Percentiles rank a stretch among this genome's conserved stretches.
phyloP scores from a whole-genome alignment of 106 monocot genomes.

The Allium fistulosum region DNA sequence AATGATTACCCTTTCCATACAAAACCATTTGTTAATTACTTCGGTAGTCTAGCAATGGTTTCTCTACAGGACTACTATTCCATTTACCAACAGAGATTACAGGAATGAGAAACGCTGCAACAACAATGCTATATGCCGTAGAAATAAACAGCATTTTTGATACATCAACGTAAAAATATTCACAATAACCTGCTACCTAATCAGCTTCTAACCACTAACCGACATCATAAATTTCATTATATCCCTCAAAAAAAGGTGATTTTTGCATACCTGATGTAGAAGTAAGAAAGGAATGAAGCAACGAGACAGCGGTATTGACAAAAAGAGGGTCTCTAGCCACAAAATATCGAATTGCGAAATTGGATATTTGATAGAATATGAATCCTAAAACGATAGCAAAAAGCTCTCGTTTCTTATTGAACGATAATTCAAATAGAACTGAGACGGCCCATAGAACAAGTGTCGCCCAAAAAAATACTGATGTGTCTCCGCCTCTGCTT shows the following conservation, averaged over 20 bases:
- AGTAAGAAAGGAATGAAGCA: constrained; percentile 69
- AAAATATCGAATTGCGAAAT: constrained; percentile 30
- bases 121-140: too few species aligned
- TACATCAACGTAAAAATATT: background rate
- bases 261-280: constrained; percentile 52
- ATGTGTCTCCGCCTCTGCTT: constrained; percentile 12
- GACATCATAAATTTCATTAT: background rate
- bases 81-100: too few species aligned
- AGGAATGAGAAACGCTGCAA: too few species aligned
- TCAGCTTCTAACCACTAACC: background rate
- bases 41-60: too few species aligned
- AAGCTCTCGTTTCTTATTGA: constrained; percentile 44
- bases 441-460: constrained; percentile 72
- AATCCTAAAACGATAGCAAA: constrained; percentile 42
- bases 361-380: constrained; percentile 70
- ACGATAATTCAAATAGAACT: constrained; percentile 54
- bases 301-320: constrained; percentile 84
- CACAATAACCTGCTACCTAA: background rate
- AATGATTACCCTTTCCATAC: too few species aligned
- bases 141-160: too few species aligned
- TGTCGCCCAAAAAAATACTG: constrained; percentile 74
- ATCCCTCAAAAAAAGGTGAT: background rate
- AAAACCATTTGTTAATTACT: too few species aligned
- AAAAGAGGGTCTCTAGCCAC: constrained; percentile 78
- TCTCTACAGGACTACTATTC: too few species aligned